Base-by-base conservation (phyloP, 345 rosid species). In the Lepidium sativum region DNA sequence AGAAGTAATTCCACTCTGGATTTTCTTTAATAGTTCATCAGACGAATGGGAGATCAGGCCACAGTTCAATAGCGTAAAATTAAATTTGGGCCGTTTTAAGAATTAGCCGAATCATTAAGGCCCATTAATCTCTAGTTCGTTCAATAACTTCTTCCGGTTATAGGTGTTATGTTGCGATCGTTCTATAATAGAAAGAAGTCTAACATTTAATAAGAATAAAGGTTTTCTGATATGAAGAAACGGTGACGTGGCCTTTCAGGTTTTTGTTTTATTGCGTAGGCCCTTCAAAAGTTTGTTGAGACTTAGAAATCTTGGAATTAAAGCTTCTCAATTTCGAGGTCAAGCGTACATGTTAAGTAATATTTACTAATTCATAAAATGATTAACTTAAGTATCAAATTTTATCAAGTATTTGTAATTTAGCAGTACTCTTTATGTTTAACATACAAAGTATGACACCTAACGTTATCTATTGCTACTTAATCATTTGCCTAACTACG, bases 291-390 rank as follows among this genome's bases (percentile, higher is more conserved):
- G 65, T 64, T 64, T 65, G 75, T 71, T 64, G 32, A 49, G 32
- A 57, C 47, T 33, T 50, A n/a, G n/a, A n/a, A n/a, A n/a, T n/a
- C n/a, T n/a, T 49, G 65, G 32, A 72, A 41, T 57, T 57, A 72
- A 72, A 72, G 65, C 70, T 57, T 71, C 59, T 56, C 60, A 48
- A 49, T 56, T 15, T 71, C 60, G 6, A 49, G 66, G 54, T 52
- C 48, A 71, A 64, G 52, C 75, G 75, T 71, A n/a, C n/a, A n/a
- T n/a, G n/a, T n/a, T n/a, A n/a, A n/a, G n/a, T n/a, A 40, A 65
- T 23, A 57, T 32, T 49, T 64, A 63, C 3, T 4, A 0, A 1
- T 64, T 56, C 75, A 51, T 40, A 17, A 37, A 20, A 21, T 43
- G 9, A 31, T 16, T 12, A 66, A 35, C 14, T 42, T 16, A 7